A percentile compares a stretch with the other conserved stretches of the same genome.
Conservation (phyloP, 352 stramenopile genomes). For the Aphanomyces astaci region DNA sequence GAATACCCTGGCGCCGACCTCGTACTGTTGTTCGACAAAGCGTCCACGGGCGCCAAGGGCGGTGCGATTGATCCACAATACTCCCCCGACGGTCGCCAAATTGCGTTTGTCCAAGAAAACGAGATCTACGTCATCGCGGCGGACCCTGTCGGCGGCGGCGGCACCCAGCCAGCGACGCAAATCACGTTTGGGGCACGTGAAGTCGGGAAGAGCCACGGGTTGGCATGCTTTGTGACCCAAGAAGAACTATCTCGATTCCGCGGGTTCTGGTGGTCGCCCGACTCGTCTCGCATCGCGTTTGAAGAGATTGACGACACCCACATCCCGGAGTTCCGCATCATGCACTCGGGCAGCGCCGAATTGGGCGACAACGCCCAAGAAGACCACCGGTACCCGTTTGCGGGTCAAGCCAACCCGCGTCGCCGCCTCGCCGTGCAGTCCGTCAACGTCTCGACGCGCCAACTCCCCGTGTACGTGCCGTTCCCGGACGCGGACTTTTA, state of each 20-base stretch:
- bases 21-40: slow-evolving; percentile 84
- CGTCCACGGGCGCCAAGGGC: slow-evolving; percentile 49
- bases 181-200: slow-evolving; percentile 68
- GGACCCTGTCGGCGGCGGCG: slow-evolving; percentile 29
- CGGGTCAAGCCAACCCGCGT: slow-evolving; percentile 86
- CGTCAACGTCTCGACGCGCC: slow-evolving; percentile 27
- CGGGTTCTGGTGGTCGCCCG: slow-evolving; percentile 94
- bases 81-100: slow-evolving; percentile 85
- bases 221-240: slow-evolving; percentile 97
- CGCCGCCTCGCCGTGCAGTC: slow-evolving; percentile 71
- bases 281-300: slow-evolving; percentile 83
- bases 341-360: slow-evolving; percentile 83
- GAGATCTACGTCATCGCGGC: slow-evolving; percentile 90
- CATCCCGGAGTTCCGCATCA: slow-evolving; percentile 92
- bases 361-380: slow-evolving; percentile 55
- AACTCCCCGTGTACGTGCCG: slow-evolving; percentile 65
- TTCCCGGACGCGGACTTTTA: slow-evolving; percentile 81
- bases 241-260: slow-evolving; percentile 96
- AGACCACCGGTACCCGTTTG: slow-evolving; percentile 89
- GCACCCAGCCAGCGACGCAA: slow-evolving; percentile 44
- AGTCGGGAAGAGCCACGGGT: slow-evolving; percentile 81
- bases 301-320: slow-evolving; percentile 90
- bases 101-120: slow-evolving; percentile 91
- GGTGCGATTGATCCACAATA: slow-evolving; percentile 91
- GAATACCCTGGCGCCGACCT: slow-evolving; percentile 63